Percentiles rank a stretch among this genome's conserved stretches.
Evolutionary conservation across 1,139 yeast genomes (phyloP).

Genomic region (Saccharomyces hybrid): DNA sequence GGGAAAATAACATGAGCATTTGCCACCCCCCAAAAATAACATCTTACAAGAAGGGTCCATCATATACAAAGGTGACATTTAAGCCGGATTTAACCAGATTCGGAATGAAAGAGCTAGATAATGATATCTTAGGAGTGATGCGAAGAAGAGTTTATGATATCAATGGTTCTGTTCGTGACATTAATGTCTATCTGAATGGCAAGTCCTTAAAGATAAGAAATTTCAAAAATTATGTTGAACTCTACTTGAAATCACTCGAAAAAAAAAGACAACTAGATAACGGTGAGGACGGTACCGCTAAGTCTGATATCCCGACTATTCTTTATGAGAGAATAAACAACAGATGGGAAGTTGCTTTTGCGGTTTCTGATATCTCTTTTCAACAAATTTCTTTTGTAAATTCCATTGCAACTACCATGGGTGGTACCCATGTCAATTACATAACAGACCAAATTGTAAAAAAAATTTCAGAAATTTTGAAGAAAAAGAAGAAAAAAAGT

Average conservation of each 20-base stretch:
- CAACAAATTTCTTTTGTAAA: slow-evolving; percentile 96
- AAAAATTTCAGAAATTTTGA: slow-evolving; percentile 64
- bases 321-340: slow-evolving; percentile 71
- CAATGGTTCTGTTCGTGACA: slow-evolving; percentile 88
- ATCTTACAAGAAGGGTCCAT: slow-evolving; percentile 42
- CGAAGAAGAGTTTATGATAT: slow-evolving; percentile 92
- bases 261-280: slow-evolving; percentile 33
- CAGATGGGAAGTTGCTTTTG: slow-evolving; percentile 95
- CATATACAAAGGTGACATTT: slow-evolving; percentile 82
- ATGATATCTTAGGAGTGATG: slow-evolving; percentile 73
- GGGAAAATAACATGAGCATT: slow-evolving; percentile 80
- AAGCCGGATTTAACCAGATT: slow-evolving; percentile 82
- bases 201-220: slow-evolving; percentile 58
- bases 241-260: slow-evolving; percentile 72
- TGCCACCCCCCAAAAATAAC: slow-evolving; percentile 73
- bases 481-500: slow-evolving; percentile 61
- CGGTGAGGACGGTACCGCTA: slow-evolving; percentile 34
- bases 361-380: slow-evolving; percentile 83
- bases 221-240: slow-evolving; percentile 82
- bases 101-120: slow-evolving; percentile 74
- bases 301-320: slow-evolving; percentile 49
- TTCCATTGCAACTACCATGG: slow-evolving; percentile 94
- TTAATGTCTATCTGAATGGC: slow-evolving; percentile 74
- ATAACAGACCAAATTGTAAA: slow-evolving; percentile 77
- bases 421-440: slow-evolving; percentile 92